Conservation (phyloP, 2,329 filamentous ascomycete genomes). For the Delphinella strobiligena region DNA sequence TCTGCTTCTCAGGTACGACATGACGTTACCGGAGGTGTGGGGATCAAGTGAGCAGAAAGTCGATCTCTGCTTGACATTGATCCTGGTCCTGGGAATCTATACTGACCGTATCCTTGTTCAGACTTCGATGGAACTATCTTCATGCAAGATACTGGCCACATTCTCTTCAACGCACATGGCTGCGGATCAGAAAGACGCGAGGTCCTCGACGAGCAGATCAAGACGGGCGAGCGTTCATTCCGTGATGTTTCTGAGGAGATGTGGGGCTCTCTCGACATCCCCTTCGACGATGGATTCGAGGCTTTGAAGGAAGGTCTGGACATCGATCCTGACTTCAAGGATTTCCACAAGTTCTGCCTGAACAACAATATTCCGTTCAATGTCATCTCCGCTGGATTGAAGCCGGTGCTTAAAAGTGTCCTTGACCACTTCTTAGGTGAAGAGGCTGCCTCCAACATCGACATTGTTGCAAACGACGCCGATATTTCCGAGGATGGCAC, state of each 20-base stretch:
- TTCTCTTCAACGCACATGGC: conserved; percentile 54
- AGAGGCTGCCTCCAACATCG: conserved; percentile 45
- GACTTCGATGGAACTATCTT: conserved; percentile 64
- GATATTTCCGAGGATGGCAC: conserved; percentile 45
- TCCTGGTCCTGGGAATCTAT: neutral
- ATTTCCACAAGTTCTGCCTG: conserved; percentile 54
- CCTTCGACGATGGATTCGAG: conserved; percentile 56
- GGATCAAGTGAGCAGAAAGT: neutral
- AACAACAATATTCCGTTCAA: conserved; percentile 55
- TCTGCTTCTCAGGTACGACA: conserved; percentile 44
- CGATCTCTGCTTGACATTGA: too few relatives aligned
- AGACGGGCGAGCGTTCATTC: conserved; percentile 53
- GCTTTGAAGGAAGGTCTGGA: conserved; percentile 50
- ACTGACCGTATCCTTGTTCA: conserved; percentile 18
- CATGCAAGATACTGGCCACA: conserved; percentile 51
- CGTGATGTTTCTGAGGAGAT: conserved; percentile 60
- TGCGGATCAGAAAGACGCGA: conserved; percentile 46
- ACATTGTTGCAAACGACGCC: conserved; percentile 58
- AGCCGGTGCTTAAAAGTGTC: conserved; percentile 49
- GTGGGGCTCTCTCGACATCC: conserved; percentile 55
- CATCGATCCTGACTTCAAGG: conserved; percentile 51
- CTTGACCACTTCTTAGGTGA: conserved; percentile 55
- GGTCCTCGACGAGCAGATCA: conserved; percentile 51
- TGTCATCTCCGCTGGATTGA: conserved; percentile 55
- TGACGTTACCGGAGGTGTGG: too few relatives aligned